Evolutionary conservation across 371 early-diverging fungal species (phyloP).

Genomic region (Mucor saturninus): DNA sequence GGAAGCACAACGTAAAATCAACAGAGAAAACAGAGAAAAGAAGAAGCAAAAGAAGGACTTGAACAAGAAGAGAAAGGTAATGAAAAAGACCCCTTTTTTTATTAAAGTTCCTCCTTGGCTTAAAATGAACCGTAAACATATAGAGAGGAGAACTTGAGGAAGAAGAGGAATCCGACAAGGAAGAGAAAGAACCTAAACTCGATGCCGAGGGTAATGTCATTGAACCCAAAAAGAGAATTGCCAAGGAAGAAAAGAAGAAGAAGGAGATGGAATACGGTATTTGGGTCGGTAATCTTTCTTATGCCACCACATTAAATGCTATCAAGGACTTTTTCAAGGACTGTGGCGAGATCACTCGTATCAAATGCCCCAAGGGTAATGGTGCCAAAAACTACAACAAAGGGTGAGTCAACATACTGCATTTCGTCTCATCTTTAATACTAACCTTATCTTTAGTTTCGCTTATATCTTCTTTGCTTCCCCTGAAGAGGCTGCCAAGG

Average conservation of each 20-base stretch:
- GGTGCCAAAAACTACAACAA: slow-evolving; percentile 51
- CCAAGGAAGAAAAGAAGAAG: slow-evolving; percentile 40
- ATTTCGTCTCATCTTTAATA: not conserved
- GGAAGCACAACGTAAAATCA: slow-evolving; percentile 47
- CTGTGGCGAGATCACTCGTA: slow-evolving; percentile 68
- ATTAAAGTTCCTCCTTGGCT: not conserved
- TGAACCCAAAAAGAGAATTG: slow-evolving; percentile 34
- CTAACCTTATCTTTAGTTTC: slow-evolving; percentile 45
- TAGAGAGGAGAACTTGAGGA: slow-evolving; percentile 51
- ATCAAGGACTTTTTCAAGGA: slow-evolving; percentile 62
- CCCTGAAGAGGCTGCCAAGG: slow-evolving; percentile 57
- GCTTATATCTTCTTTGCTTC: slow-evolving; percentile 74
- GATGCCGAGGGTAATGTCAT: slow-evolving; percentile 24
- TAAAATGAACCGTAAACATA: no score
- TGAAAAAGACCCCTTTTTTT: not conserved
- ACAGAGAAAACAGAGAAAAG: slow-evolving; percentile 47
- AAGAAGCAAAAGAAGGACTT: slow-evolving; percentile 48
- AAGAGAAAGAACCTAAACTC: slow-evolving; percentile 19
- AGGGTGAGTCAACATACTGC: slow-evolving; percentile 40
- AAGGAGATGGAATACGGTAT: slow-evolving; percentile 60
- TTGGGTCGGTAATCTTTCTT: slow-evolving; percentile 81
- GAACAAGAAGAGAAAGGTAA: slow-evolving; percentile 52
- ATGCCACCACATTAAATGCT: slow-evolving; percentile 57
- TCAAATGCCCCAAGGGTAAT: slow-evolving; percentile 65
- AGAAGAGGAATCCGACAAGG: slow-evolving; percentile 26